Evolutionary conservation across 768 basidiomycete species (phyloP).

Genomic region (Rhodosporidiobolus sp.): DNA sequence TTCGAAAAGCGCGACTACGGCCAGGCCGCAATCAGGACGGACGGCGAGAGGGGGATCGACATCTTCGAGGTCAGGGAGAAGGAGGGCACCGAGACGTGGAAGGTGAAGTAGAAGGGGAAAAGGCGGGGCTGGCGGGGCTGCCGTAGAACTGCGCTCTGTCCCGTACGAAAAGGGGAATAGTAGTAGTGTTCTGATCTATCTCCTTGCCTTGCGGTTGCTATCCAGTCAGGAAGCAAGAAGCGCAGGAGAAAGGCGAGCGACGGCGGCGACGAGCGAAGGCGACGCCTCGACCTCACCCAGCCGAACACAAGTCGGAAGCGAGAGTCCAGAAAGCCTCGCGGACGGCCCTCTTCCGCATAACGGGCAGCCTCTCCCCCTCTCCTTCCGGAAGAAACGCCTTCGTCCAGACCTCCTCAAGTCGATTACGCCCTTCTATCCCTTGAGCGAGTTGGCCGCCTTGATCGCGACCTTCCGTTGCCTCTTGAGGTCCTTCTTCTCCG

Average conservation of each 20-base stretch:
- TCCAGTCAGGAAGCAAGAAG: no score
- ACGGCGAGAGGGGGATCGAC: constrained; percentile 52
- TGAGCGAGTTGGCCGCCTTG: constrained; percentile 49
- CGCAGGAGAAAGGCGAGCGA: no score
- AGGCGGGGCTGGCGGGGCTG: no score
- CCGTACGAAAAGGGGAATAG: no score
- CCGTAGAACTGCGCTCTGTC: no score
- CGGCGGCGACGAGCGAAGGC: no score
- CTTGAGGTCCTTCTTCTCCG: constrained; percentile 28
- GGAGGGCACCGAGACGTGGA: neutral
- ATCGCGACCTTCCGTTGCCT: constrained; percentile 42
- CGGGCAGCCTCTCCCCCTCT: neutral
- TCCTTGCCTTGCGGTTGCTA: no score
- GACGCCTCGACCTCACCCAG: no score
- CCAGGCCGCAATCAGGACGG: constrained; percentile 65
- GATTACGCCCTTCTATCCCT: constrained; percentile 38
- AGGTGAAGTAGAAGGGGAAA: neutral
- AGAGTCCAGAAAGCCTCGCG: no score
- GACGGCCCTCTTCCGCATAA: neutral
- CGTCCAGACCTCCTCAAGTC: neutral
- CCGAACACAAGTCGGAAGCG: no score
- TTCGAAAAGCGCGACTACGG: constrained; percentile 61
- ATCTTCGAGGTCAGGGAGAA: constrained; percentile 7
- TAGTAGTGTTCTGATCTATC: no score
- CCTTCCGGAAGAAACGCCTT: neutral